Evolutionary conservation across 2,329 filamentous ascomycete genomes (phyloP), one percentile per base, ranked within the genome.

Genomic region (Rutstroemia sydowiana): DNA sequence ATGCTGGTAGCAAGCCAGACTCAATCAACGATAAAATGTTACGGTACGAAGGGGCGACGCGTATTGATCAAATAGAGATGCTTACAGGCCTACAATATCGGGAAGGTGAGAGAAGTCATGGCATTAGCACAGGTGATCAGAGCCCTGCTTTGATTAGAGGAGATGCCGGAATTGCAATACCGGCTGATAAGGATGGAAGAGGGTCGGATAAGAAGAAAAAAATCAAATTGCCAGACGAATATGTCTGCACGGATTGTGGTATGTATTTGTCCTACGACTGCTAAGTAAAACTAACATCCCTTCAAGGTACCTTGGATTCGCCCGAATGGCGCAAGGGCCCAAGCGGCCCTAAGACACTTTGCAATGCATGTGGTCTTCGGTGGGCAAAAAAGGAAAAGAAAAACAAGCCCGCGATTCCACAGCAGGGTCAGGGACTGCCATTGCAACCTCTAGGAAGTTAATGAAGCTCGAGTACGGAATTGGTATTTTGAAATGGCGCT

Each of bases 311-410:
- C 0, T 76, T 95, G 37, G 91, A 96, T 65, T 95, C 88, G 14
- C 92, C 92, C 0, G 92, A 97, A 73, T 97, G 92, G 92, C 79
- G 92, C 56, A 96, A 95, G 68, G 92, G 92, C 0, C 92, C 92
- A 0, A 88, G 81, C 57, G 92, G 92, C 2, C 91, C 91, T 1
- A 96, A 97, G 70, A 96, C 92, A 8, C 73, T 97, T 11, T 97
- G 92, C 70, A 97, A 97, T 71, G 92, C 92, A 7, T 97, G 92
- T 66, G 92, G 92, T 34, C 71, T 86, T 28, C 75, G 82, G 48
- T 86, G 82, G 82, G 82, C 82, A 14, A 82, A 87, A 79, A 90
- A 88, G 65, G 88, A 93, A 66, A 93, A 93, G 75, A 92, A 45
- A 41, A 16, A 14, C 23, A 44, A 40, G 11, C 28, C 26, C n/a